Evolutionary conservation across 2,329 filamentous ascomycete genomes (phyloP), one percentile per base, ranked within the genome.

Genomic region (Septoria petroselini): DNA sequence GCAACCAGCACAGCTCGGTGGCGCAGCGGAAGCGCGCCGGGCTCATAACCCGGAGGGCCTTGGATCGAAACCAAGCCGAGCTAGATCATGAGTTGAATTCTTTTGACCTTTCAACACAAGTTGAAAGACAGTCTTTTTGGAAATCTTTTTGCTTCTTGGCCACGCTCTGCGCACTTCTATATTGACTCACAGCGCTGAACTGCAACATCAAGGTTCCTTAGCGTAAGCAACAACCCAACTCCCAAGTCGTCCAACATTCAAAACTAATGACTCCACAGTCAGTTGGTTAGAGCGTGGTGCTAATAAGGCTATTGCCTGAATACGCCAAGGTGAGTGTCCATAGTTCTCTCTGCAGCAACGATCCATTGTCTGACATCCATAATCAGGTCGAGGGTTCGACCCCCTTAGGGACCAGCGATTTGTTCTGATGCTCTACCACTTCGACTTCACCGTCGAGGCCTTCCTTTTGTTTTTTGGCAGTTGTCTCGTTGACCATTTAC

Each of bases 21-120:
- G 23, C 23, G 23, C 23, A 27, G 23, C 23, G 23, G 23, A 27
- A 27, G 23, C 23, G 23, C 23, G 23, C 47, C 47, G 47, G 47
- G 47, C 47, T 50, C 47, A 50, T 50, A 50, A 50, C 47, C 47
- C 40, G 47, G 47, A 50, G 47, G 47, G 15, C 47, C 25, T 25
- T 18, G 31, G 47, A 50, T 50, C 47, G 47, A 50, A 50, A 50
- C 47, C 31, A 27, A 50, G 23, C 21, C 33, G 23, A 43, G 25
- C 47, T 31, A 50, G n/a, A n/a, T n/a, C n/a, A n/a, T n/a, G n/a
- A n/a, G n/a, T n/a, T n/a, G n/a, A n/a, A n/a, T 23, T 18, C 43
- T 38, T 50, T 30, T 43, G 7, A 19, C 21, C 29, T 48, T 42
- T 37, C 2, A 5, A 11, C 4, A n/a, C 8, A 18, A 21, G 2